Conservation (phyloP, 2,329 filamentous ascomycete species). For the Ilyonectria mors-panacis region DNA sequence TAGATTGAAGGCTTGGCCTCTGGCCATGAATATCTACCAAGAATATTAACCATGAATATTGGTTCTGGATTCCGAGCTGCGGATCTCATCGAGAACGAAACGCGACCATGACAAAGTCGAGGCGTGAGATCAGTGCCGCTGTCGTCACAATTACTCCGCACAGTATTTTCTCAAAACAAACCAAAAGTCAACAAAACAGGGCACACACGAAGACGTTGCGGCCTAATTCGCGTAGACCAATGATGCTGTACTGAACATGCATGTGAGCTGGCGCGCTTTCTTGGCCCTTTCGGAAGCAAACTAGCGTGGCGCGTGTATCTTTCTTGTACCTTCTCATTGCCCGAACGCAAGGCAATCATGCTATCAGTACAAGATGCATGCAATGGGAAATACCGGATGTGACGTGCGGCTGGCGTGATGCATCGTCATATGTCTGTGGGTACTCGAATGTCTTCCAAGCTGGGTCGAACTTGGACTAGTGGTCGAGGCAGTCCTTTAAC, state of each 20-base stretch:
- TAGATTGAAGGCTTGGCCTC: background rate
- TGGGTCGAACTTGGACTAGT: too few relatives aligned
- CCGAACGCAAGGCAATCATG: background rate
- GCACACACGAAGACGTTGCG: background rate
- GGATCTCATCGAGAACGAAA: background rate
- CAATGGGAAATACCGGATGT: background rate
- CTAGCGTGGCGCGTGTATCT: background rate
- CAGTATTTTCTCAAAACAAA: background rate
- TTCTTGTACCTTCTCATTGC: background rate
- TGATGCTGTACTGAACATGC: background rate
- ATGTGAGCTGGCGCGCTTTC: background rate
- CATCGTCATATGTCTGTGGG: background rate
- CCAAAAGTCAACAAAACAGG: background rate
- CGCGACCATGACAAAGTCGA: background rate
- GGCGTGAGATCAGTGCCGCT: background rate
- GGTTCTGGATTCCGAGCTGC: background rate
- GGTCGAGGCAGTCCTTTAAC: too few relatives aligned
- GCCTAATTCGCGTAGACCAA: background rate
- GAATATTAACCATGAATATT: background rate
- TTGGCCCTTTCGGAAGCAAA: background rate
- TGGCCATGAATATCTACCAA: background rate
- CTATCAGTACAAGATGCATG: background rate
- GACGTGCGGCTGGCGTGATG: background rate
- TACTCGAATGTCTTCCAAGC: too few relatives aligned
- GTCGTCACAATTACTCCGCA: background rate